Evolutionary conservation across 2,329 filamentous ascomycete species (phyloP).

Genomic region (Fusarium redolens): DNA sequence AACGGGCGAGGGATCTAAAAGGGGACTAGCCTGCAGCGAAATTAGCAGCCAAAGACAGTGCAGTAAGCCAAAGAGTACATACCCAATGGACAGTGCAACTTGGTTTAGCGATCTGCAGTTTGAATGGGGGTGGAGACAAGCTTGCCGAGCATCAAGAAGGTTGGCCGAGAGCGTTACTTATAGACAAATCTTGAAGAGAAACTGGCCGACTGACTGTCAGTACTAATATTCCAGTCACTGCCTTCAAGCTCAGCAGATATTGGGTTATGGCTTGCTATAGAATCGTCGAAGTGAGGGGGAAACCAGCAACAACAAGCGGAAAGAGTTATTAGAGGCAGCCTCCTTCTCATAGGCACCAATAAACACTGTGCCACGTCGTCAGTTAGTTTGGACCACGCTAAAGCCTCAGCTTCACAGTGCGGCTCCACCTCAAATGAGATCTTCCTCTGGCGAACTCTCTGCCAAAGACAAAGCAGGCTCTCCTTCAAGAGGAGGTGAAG

Average conservation of each 20-base stretch:
- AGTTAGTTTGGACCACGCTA: neutral
- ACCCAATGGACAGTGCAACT: constrained; percentile 2
- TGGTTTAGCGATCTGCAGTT: neutral
- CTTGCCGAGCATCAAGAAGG: neutral
- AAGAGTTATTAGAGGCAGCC: neutral
- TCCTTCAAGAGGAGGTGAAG: neutral
- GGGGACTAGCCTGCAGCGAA: constrained; percentile 32
- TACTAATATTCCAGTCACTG: neutral
- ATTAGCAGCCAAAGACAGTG: constrained; percentile 38
- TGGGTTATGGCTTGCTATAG: neutral
- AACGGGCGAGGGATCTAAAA: constrained; percentile 34
- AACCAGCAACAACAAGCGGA: neutral
- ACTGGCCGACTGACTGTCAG: neutral
- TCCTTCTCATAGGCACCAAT: neutral
- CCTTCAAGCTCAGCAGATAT: neutral
- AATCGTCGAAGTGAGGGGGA: neutral
- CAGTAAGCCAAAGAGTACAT: constrained; percentile 8
- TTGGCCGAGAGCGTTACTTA: neutral
- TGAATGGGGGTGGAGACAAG: neutral
- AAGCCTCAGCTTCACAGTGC: constrained; percentile 25
- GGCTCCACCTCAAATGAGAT: neutral
- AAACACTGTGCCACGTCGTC: constrained; percentile 30
- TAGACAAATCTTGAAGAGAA: neutral
- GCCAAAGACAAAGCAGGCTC: neutral
- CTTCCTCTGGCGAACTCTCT: neutral